Percentiles rank a stretch among this genome's conserved stretches.
Evolutionary conservation across 129 eudicot genomes (phyloP).

Genomic region (Smallanthus sonchifolius): DNA sequence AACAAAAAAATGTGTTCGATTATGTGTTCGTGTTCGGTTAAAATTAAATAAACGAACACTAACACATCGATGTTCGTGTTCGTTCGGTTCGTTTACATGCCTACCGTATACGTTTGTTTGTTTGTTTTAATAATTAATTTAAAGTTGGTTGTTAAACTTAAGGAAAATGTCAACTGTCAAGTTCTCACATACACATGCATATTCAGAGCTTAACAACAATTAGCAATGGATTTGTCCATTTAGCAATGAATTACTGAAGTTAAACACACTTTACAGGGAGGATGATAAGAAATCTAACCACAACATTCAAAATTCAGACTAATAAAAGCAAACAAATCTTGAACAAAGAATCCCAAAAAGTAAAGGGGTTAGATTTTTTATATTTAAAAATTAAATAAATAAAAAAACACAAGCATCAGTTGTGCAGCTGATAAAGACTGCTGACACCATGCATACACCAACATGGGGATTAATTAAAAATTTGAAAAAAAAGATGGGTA

Average conservation of each 20-base stretch:
- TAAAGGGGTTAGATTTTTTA: conserved; percentile 3
- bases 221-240: not conserved
- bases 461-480: conserved; percentile 28
- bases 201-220: not conserved
- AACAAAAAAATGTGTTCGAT: too few relatives aligned
- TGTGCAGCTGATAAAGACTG: conserved; percentile 26
- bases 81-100: too few relatives aligned
- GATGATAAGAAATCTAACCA: not conserved
- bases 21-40: too few relatives aligned
- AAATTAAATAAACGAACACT: too few relatives aligned
- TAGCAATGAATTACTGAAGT: not conserved
- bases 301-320: conserved; percentile 12
- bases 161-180: too few relatives aligned
- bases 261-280: not conserved
- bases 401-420: conserved; percentile 3
- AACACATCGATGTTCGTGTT: too few relatives aligned
- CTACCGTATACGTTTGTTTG: too few relatives aligned
- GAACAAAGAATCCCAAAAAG: conserved; percentile 26
- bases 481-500: conserved; percentile 16
- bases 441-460: conserved; percentile 25
- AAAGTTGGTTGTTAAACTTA: too few relatives aligned
- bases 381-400: not conserved
- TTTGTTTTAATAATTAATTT: too few relatives aligned
- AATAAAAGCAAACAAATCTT: conserved; percentile 11
- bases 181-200: not conserved